phyloP scores from a whole-genome alignment of 2,329 filamentous ascomycete genomes.

The Plectosphaerella plurivora region DNA sequence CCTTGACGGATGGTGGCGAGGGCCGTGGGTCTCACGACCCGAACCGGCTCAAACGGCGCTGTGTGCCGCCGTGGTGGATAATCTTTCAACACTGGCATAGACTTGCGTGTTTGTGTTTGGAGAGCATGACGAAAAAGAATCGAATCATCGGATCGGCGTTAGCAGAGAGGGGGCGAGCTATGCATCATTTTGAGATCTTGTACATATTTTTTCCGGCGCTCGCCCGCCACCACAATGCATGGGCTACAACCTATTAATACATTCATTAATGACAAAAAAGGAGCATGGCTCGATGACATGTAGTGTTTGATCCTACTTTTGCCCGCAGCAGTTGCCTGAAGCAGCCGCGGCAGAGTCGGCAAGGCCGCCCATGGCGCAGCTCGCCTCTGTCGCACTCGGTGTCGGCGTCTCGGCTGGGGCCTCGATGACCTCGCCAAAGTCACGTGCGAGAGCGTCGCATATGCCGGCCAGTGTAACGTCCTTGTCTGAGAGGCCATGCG shows the following conservation, averaged over 20 bases:
- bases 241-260: slow-evolving; percentile 7
- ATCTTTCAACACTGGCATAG: slow-evolving; percentile 1
- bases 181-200: slow-evolving; percentile 1
- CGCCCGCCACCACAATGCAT: slow-evolving; percentile 8
- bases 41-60: too few species aligned
- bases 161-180: slow-evolving; percentile 9
- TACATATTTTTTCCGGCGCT: slow-evolving; percentile 8
- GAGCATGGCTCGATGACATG: neutral
- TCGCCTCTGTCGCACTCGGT: slow-evolving; percentile 7
- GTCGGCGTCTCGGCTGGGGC: slow-evolving; percentile 7
- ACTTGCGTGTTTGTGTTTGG: too few species aligned
- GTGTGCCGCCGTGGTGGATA: slow-evolving; percentile 4
- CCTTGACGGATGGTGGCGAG: too few species aligned
- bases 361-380: slow-evolving; percentile 34
- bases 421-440: slow-evolving; percentile 48
- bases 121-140: too few species aligned
- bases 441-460: slow-evolving; percentile 55
- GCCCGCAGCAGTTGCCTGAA: slow-evolving; percentile 51
- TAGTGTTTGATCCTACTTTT: slow-evolving; percentile 28
- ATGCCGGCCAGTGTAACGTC: slow-evolving; percentile 58
- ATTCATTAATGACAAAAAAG: slow-evolving; percentile 8
- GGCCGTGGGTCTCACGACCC: too few species aligned
- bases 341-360: slow-evolving; percentile 39
- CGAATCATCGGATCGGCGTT: slow-evolving; percentile 12
- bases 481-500: slow-evolving; percentile 58